Evolutionary conservation across 1,284 basidiomycete species (phyloP).

Genomic region (Tylopilus orsonianus): DNA sequence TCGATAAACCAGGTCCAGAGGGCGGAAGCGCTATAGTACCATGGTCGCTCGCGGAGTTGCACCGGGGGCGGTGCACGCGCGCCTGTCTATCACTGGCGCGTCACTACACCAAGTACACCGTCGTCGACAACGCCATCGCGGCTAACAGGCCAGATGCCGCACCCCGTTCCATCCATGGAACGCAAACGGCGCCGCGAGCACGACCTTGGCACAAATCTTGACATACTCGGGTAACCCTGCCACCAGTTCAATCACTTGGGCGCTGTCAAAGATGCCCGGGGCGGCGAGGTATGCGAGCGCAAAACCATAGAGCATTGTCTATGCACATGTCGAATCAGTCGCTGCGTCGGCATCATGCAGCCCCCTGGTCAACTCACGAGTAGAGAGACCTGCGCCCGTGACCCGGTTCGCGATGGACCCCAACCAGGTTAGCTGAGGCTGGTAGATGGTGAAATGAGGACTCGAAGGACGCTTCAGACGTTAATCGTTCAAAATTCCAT

Average conservation of each 20-base stretch:
- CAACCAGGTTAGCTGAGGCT: slow-evolving; percentile 91
- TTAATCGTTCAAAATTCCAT: slow-evolving; percentile 82
- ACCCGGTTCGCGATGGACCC: slow-evolving; percentile 84
- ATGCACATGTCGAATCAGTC: no score
- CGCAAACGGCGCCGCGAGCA: slow-evolving; percentile 82
- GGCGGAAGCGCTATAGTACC: slow-evolving; percentile 36
- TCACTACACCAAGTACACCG: slow-evolving; percentile 56
- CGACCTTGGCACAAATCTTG: slow-evolving; percentile 74
- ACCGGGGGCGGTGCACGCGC: slow-evolving; percentile 35
- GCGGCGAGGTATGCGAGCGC: slow-evolving; percentile 85
- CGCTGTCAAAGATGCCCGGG: slow-evolving; percentile 78
- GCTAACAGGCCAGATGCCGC: slow-evolving; percentile 89
- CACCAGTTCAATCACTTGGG: slow-evolving; percentile 74
- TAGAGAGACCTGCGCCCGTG: slow-evolving; percentile 79
- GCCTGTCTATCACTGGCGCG: slow-evolving; percentile 28
- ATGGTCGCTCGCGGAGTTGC: slow-evolving; percentile 43
- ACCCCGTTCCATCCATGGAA: slow-evolving; percentile 93
- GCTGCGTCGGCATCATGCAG: no score
- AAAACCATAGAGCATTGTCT: slow-evolving; percentile 82
- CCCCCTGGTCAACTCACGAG: slow-evolving; percentile 51
- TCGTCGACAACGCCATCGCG: slow-evolving; percentile 69
- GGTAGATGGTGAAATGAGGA: slow-evolving; percentile 96
- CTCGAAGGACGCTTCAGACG: slow-evolving; percentile 82
- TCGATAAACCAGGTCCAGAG: slow-evolving; percentile 10
- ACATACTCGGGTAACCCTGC: slow-evolving; percentile 67